Percentiles rank a stretch among this genome's conserved stretches.
These are phyloP conservation scores for Candida sanyiensis DNA, from an alignment of 805 yeast species.

Conservation along the genomic window DNA sequence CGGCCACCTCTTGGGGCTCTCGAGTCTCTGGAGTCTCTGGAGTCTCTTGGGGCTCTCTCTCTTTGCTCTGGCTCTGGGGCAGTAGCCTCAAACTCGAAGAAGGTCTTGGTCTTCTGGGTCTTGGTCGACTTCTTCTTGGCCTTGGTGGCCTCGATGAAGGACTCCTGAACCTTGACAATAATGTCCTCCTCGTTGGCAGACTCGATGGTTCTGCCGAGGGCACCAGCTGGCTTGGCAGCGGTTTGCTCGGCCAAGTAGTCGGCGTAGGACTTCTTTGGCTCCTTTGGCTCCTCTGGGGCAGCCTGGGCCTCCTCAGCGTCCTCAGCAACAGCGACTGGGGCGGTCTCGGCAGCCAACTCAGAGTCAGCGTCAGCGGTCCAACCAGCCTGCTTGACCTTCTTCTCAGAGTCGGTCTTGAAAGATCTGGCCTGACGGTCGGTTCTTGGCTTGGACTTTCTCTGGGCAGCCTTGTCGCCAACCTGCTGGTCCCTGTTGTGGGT, in stretches of 20 bases:
- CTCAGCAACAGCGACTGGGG: slow-evolving; percentile 61
- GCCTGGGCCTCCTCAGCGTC: slow-evolving; percentile 46
- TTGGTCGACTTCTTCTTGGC: slow-evolving; percentile 66
- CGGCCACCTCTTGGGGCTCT: slow-evolving; percentile 30
- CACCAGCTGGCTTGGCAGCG: slow-evolving; percentile 41
- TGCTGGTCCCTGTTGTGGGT: slow-evolving; percentile 43
- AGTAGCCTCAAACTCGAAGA: slow-evolving; percentile 68
- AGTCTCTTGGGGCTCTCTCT: slow-evolving; percentile 32
- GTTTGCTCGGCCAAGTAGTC: slow-evolving; percentile 74
- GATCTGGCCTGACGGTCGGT: slow-evolving; percentile 83
- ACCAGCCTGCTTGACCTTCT: slow-evolving; percentile 70
- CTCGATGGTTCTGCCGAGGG: slow-evolving; percentile 32
- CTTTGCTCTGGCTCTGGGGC: slow-evolving; percentile 34
- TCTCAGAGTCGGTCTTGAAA: slow-evolving; percentile 77
- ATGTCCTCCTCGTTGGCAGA: slow-evolving; percentile 45
- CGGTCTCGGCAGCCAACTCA: slow-evolving; percentile 63
- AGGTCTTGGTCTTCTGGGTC: slow-evolving; percentile 75
- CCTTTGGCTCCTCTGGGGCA: slow-evolving; percentile 41
- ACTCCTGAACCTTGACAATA: slow-evolving; percentile 60
- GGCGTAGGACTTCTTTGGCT: slow-evolving; percentile 65
- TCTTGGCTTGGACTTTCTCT: slow-evolving; percentile 44
- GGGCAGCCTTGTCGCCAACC: slow-evolving; percentile 50
- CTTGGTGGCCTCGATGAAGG: slow-evolving; percentile 52
- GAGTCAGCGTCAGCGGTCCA: slow-evolving; percentile 79
- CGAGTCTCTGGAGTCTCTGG: too few relatives aligned